These are phyloP conservation scores for Populus tremula DNA, from an alignment of 345 rosid species.

Conservation along the genomic window DNA sequence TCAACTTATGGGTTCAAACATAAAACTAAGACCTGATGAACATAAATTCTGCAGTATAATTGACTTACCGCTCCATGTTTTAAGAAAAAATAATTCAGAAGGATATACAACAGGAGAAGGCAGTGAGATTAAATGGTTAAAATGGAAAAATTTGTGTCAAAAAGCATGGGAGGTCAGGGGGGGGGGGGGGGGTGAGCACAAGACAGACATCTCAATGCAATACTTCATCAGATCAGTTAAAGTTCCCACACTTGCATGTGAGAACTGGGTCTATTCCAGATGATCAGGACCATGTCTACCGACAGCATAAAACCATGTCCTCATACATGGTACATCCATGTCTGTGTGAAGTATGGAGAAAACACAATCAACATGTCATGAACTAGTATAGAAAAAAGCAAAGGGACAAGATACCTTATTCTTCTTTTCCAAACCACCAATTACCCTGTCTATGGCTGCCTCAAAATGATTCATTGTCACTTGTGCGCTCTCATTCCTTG, in stretches of 20 bases:
- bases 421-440: conserved; percentile 98
- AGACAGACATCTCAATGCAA: not conserved
- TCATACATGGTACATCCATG: too few relatives aligned
- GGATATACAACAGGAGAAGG: too few relatives aligned
- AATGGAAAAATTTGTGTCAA: too few relatives aligned
- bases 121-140: too few relatives aligned
- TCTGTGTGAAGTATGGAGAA: not conserved
- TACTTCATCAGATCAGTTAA: not conserved
- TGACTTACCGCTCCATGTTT: not conserved
- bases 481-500: conserved; percentile 51
- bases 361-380: not conserved
- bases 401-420: conserved; percentile 53
- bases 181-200: too few relatives aligned
- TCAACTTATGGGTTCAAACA: not conserved
- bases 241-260: not conserved
- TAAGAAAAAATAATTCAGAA: not conserved
- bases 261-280: too few relatives aligned
- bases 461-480: conserved; percentile 86
- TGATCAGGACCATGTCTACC: too few relatives aligned
- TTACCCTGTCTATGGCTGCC: conserved; percentile 88
- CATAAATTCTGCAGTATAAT: not conserved
- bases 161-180: too few relatives aligned
- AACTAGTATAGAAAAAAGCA: not conserved
- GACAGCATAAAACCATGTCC: too few relatives aligned
- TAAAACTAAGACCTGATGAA: not conserved